Percentiles rank a stretch among this genome's conserved stretches.
phyloP scores from a whole-genome alignment of 108 stramenopile species.

The Skeletonema grethae region DNA sequence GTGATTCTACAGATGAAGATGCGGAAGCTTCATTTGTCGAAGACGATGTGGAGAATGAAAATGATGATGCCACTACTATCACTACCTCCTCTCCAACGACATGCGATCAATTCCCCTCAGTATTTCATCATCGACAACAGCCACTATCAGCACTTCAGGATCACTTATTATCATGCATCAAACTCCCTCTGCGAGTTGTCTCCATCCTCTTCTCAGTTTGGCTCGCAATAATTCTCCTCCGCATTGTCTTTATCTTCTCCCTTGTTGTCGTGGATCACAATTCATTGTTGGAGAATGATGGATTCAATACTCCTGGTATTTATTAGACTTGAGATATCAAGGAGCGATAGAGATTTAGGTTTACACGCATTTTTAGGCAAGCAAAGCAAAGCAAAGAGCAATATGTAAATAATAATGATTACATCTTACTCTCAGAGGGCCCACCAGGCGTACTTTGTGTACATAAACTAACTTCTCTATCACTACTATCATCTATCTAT shows the following conservation, averaged over 20 bases:
- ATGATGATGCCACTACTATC: too few species aligned
- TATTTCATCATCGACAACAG: neutral
- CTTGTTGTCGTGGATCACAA: neutral
- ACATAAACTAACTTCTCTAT: too few species aligned
- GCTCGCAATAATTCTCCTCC: neutral
- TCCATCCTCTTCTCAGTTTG: conserved; percentile 1
- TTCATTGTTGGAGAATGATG: neutral
- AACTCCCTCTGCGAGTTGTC: neutral
- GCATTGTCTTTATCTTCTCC: neutral
- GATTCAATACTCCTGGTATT: neutral
- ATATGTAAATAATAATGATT: too few species aligned
- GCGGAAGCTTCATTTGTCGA: too few species aligned
- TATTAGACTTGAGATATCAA: neutral
- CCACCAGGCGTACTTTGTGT: too few species aligned
- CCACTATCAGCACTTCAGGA: neutral
- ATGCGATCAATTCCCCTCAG: neutral
- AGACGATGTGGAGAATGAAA: too few species aligned
- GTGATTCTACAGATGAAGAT: too few species aligned
- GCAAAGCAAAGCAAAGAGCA: too few species aligned
- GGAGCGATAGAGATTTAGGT: too few species aligned
- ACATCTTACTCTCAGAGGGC: too few species aligned
- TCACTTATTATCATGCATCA: neutral
- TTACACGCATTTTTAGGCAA: neutral
- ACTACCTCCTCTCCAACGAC: too few species aligned
- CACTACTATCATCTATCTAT: too few species aligned